Percentiles rank a stretch among this genome's conserved stretches.
These are phyloP conservation scores for Neofusicoccum sp. DNA, from an alignment of 2,329 filamentous ascomycete genomes.

Conservation along the genomic window DNA sequence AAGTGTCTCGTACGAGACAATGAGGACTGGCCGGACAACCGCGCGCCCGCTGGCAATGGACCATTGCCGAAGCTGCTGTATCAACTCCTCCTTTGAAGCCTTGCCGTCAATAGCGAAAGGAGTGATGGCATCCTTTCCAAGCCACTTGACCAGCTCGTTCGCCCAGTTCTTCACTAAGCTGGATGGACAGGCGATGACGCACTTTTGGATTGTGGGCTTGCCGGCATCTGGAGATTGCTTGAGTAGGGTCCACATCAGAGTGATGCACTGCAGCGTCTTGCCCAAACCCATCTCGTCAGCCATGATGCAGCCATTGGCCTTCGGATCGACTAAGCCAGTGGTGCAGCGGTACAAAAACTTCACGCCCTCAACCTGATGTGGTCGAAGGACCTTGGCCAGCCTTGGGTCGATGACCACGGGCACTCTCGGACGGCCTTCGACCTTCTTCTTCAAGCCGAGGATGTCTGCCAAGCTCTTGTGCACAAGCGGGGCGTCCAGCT, in stretches of 20 bases:
- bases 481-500: conserved; percentile 74
- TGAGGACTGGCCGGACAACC: conserved; percentile 88
- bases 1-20: conserved; percentile 96
- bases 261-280: conserved; percentile 96
- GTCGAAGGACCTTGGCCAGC: conserved; percentile 83
- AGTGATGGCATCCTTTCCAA: conserved; percentile 83
- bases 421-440: conserved; percentile 82
- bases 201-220: conserved; percentile 90
- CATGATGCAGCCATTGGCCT: conserved; percentile 98
- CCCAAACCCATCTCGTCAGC: conserved; percentile 98
- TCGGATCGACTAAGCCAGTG: conserved; percentile 90
- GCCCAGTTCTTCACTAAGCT: conserved; percentile 98
- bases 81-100: conserved; percentile 89
- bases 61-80: conserved; percentile 89
- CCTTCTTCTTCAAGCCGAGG: conserved; percentile 86
- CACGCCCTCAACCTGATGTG: conserved; percentile 96
- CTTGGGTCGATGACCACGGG: conserved; percentile 94
- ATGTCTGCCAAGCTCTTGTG: conserved; percentile 97
- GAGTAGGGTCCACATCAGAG: conserved; percentile 91
- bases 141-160: conserved; percentile 94
- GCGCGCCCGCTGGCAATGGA: conserved; percentile 85
- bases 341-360: conserved; percentile 96
- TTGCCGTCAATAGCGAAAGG: conserved; percentile 98
- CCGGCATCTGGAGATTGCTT: conserved; percentile 97
- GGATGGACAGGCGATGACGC: conserved; percentile 93